Conservation (phyloP, 306 rosid species). For the Glycyrrhiza uralensis region DNA sequence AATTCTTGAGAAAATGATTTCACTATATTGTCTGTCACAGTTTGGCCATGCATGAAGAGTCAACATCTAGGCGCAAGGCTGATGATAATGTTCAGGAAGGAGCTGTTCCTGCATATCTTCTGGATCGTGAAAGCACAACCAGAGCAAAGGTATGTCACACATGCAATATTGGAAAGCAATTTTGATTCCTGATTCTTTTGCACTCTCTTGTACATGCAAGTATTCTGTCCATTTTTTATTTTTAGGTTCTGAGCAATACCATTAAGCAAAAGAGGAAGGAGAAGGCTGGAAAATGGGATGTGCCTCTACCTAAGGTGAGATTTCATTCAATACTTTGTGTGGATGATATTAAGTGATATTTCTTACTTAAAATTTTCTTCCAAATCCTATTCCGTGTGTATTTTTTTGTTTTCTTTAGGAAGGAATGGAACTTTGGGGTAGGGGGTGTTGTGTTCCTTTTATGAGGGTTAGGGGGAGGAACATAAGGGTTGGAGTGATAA, state of each 20-base stretch:
- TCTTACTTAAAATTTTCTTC: neutral
- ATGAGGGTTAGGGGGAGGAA: too few relatives aligned
- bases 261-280: conserved; percentile 94
- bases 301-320: conserved; percentile 86
- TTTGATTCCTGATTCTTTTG: neutral
- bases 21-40: conserved; percentile 34
- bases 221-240: conserved; percentile 10
- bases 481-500: too few relatives aligned
- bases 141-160: conserved; percentile 60
- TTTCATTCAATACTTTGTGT: neutral
- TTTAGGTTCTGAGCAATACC: conserved; percentile 84
- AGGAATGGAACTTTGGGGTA: too few relatives aligned
- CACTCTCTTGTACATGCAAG: neutral
- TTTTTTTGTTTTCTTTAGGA: neutral
- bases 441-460: neutral
- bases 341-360: too few relatives aligned
- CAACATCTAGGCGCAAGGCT: conserved; percentile 69
- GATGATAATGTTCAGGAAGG: conserved; percentile 86
- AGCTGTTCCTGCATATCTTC: conserved; percentile 75
- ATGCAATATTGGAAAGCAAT: neutral
- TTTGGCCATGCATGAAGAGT: conserved; percentile 86
- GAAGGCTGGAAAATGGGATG: conserved; percentile 98
- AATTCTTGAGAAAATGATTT: neutral
- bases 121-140: conserved; percentile 85
- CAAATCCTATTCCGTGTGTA: neutral